Conservation (phyloP, 2,329 filamentous ascomycete species). For the Gaeumannomyces tritici region DNA sequence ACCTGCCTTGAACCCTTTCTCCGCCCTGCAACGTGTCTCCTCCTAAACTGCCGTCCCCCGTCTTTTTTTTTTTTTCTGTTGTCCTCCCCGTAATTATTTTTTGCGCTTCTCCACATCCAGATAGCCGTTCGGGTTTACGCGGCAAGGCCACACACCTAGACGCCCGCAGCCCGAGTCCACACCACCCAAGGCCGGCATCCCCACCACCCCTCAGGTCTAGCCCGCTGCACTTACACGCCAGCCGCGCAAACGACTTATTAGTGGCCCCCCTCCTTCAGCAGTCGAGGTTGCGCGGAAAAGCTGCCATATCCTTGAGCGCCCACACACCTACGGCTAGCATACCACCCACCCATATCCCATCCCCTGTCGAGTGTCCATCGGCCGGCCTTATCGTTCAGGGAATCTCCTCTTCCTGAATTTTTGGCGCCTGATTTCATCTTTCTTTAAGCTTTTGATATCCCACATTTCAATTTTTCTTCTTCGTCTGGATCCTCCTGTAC, state of each 20-base stretch:
- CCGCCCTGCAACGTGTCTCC: conserved; percentile 1
- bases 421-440: background rate
- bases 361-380: background rate
- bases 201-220: background rate
- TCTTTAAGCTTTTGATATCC: conserved; percentile 3
- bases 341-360: background rate
- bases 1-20: background rate
- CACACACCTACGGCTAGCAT: background rate
- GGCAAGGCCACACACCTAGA: background rate
- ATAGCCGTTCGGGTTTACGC: background rate
- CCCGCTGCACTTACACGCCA: background rate
- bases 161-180: background rate
- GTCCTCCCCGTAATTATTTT: background rate
- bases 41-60: background rate
- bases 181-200: background rate
- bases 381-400: background rate
- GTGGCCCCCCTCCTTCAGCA: conserved; percentile 1
- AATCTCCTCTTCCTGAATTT: background rate
- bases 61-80: background rate
- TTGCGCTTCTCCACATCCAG: background rate
- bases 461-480: background rate
- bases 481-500: background rate
- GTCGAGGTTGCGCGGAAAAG: background rate
- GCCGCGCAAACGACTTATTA: conserved; percentile 3
- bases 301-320: background rate